Evolutionary conservation across 352 stramenopile species (phyloP).

Genomic region (Blastocystis sp.): DNA sequence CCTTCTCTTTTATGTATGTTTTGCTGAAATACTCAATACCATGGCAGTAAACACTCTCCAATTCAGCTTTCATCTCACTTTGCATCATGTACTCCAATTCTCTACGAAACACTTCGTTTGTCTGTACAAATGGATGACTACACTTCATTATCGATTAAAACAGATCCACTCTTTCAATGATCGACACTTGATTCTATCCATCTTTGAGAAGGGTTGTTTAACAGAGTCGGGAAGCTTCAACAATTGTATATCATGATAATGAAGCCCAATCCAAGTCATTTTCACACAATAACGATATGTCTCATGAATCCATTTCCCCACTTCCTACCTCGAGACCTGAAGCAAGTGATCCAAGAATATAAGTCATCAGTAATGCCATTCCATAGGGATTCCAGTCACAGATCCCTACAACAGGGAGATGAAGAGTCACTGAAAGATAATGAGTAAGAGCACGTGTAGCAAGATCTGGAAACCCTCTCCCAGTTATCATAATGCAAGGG

Average conservation of each 20-base stretch:
- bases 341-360: constrained; percentile 26
- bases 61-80: constrained; percentile 4
- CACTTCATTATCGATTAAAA: background rate
- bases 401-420: constrained; percentile 10
- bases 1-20: constrained; percentile 37
- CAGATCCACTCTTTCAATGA: background rate
- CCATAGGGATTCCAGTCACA: constrained; percentile 52
- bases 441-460: constrained; percentile 21
- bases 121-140: constrained; percentile 47
- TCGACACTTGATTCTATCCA: constrained; percentile 3
- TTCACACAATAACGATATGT: constrained; percentile 51
- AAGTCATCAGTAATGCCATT: constrained; percentile 40
- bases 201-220: constrained; percentile 2
- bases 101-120: background rate
- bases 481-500: constrained; percentile 47
- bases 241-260: background rate
- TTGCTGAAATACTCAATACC: constrained; percentile 59
- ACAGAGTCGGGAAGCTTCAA: background rate
- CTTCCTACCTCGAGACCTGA: constrained; percentile 28
- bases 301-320: background rate
- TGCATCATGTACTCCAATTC: constrained; percentile 8
- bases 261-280: constrained; percentile 20
- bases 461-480: constrained; percentile 36
- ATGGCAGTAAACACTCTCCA: constrained; percentile 52
- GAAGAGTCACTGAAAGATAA: background rate